phyloP scores from a whole-genome alignment of 2,329 filamentous ascomycete genomes.

The Chaetomium sp. region DNA sequence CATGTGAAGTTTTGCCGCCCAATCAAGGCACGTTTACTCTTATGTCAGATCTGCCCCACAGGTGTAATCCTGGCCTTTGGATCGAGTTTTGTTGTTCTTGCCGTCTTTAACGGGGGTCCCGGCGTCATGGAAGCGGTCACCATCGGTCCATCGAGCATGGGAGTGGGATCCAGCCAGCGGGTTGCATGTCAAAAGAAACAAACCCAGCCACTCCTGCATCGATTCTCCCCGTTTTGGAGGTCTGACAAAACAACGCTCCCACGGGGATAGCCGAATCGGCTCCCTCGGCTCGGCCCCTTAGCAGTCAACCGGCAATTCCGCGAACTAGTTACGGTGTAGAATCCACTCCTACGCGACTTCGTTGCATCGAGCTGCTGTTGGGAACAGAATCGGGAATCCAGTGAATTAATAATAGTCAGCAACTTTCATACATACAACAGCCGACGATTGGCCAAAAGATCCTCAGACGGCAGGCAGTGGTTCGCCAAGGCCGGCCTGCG shows the following conservation, averaged over 20 bases:
- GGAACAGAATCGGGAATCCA: not conserved
- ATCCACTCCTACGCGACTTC: not conserved
- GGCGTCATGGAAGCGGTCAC: not conserved
- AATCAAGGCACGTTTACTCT: constrained; percentile 29
- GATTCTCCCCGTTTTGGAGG: not conserved
- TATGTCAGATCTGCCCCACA: constrained; percentile 23
- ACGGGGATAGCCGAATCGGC: not conserved
- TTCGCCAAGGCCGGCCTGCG: not conserved
- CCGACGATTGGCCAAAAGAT: not conserved
- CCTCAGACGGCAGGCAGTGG: not conserved
- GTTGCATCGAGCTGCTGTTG: not conserved
- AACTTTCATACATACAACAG: not conserved
- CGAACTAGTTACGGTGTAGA: too few species aligned
- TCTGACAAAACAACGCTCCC: not conserved
- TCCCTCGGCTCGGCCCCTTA: constrained; percentile 3
- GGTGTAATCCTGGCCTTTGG: constrained; percentile 25
- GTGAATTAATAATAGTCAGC: not conserved
- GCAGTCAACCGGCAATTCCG: not conserved
- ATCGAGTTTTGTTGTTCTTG: not conserved
- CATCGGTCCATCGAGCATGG: not conserved
- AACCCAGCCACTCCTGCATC: not conserved
- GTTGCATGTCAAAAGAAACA: not conserved
- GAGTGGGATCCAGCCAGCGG: not conserved
- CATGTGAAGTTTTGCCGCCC: constrained; percentile 36
- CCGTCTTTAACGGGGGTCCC: not conserved